Evolutionary conservation across 2,329 filamentous ascomycete species (phyloP), one percentile per base, ranked within the genome.

Genomic region (Akanthomyces dipterigenus): DNA sequence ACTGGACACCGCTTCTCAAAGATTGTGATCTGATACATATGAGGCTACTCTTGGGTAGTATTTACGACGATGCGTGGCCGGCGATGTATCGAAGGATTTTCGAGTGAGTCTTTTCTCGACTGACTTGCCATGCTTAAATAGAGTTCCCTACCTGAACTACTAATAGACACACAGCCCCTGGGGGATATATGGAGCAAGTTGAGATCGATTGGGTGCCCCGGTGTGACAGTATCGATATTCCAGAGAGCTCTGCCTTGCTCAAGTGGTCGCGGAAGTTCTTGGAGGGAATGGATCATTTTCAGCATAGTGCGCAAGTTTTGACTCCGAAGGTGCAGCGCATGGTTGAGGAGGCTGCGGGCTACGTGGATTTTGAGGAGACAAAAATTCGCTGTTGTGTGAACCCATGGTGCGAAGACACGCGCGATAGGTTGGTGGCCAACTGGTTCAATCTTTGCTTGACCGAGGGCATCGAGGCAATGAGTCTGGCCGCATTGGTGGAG

Each of bases 371-470:
- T 66, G 82, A 84, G 64, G 87, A 93, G 70, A 80, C 84, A 63
- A 80, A 85, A 56, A 85, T 90, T 64, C 81, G 81, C 62, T 78
- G 93, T 40, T 90, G 90, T 34, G 80, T 91, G 70, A 93, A 88
- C 69, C 85, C 86, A 31, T 93, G 90, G 88, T 83, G 85, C 63
- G 72, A 77, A 31, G 85, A 90, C 66, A 77, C 80, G 31, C 80
- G 85, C 65, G 80, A 86, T 66, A 87, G 85, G 64, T 83, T 88
- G 49, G 81, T 92, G 58, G 91, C 89, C 38, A 81, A 86, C 62
- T 96, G 90, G 89, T 96, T 96, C 75, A 92, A 93, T 69, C 77
- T 93, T 26, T 87, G 86, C 43, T 79, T 96, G 66, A 86, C 82
- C 9, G 85, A 90, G 69, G 88, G 88, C 34, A 75, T 96, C 55